phyloP scores from a whole-genome alignment of 148 eudicot genomes.

The Polygonum aviculare region DNA sequence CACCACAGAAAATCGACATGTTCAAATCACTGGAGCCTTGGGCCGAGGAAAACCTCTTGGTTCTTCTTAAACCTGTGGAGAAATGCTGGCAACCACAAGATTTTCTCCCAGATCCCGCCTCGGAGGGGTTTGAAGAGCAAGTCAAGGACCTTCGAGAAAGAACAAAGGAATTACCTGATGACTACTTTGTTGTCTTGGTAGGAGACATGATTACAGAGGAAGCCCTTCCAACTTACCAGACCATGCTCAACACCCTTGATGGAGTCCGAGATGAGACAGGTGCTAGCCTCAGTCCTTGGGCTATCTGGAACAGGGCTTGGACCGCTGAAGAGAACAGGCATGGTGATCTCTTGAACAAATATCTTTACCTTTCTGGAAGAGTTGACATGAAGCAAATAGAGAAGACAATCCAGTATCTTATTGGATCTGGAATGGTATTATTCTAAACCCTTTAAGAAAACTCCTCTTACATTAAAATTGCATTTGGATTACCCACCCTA shows the following conservation, averaged over 20 bases:
- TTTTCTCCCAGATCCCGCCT: conserved; percentile 33
- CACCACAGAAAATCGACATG: conserved; percentile 39
- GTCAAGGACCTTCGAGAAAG: conserved; percentile 31
- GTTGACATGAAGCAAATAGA: conserved; percentile 43
- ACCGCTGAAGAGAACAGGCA: conserved; percentile 45
- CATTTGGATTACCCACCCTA: too few species aligned
- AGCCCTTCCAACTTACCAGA: conserved; percentile 47
- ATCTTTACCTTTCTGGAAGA: conserved; percentile 43
- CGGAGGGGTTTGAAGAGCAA: conserved; percentile 36
- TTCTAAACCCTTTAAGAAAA: neutral
- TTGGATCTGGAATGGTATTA: conserved; percentile 44
- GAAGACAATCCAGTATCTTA: conserved; percentile 43
- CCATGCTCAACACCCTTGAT: conserved; percentile 38
- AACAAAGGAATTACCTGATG: conserved; percentile 33
- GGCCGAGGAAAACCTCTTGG: conserved; percentile 38
- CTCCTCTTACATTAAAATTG: too few species aligned
- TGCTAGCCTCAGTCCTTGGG: conserved; percentile 39
- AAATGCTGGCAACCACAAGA: conserved; percentile 46
- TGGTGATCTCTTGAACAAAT: conserved; percentile 42
- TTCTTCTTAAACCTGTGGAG: conserved; percentile 30
- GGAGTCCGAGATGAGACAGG: conserved; percentile 46
- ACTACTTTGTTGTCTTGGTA: conserved; percentile 41
- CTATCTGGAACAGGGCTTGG: conserved; percentile 41
- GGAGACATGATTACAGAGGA: conserved; percentile 50
- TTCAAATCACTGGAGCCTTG: conserved; percentile 34